phyloP scores from a whole-genome alignment of 306 rosid genomes.

The Fagus crenata region DNA sequence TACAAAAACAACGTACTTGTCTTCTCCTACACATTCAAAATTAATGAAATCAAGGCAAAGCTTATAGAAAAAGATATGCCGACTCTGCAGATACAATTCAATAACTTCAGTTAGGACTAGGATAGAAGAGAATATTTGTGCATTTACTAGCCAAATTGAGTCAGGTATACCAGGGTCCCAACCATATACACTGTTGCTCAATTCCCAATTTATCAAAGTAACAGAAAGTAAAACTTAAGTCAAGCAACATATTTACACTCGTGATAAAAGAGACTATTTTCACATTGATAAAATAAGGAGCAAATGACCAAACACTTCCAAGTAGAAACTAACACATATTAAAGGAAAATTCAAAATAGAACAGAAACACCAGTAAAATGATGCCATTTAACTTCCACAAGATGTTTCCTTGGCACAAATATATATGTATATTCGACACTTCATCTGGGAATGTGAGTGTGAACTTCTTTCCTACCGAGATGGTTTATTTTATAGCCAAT shows the following conservation, averaged over 20 bases:
- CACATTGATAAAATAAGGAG: slow-evolving; percentile 21
- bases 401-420: neutral
- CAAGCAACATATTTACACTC: slow-evolving; percentile 27
- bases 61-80: neutral
- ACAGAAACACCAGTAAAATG: neutral
- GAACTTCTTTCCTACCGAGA: neutral
- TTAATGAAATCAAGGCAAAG: slow-evolving; percentile 2
- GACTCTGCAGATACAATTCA: slow-evolving; percentile 2
- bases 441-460: neutral
- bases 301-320: neutral
- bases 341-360: neutral
- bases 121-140: neutral
- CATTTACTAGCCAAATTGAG: neutral
- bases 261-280: slow-evolving; percentile 7
- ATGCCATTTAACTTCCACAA: neutral
- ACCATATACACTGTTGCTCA: neutral
- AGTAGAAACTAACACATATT: neutral
- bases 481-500: neutral
- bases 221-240: slow-evolving; percentile 8
- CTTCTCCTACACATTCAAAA: slow-evolving; percentile 67
- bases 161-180: neutral
- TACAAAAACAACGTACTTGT: slow-evolving; percentile 74
- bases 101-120: neutral
- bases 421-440: neutral
- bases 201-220: neutral